Evolutionary conservation across 169 alveolate species (phyloP).

Genomic region (Plasmodium vivax): DNA sequence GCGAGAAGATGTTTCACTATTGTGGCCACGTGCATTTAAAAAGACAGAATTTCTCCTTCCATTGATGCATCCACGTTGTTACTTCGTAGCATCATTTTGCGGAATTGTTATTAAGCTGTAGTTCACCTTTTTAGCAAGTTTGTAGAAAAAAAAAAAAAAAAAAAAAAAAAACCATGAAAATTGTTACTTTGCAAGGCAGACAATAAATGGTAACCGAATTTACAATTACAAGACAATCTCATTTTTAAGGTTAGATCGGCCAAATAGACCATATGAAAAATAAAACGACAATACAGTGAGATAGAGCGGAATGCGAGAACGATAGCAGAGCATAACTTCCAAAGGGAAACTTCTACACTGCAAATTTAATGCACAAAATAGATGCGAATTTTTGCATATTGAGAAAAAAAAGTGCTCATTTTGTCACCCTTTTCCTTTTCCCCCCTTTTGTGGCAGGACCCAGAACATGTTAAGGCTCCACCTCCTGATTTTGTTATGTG

Average conservation of each 20-base stretch:
- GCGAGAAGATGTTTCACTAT: slow-evolving; percentile 8
- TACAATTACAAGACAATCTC: slow-evolving; percentile 26
- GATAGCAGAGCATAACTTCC: background rate
- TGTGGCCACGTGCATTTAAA: slow-evolving; percentile 7
- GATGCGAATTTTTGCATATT: background rate
- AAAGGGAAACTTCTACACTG: background rate
- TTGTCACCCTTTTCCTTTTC: background rate
- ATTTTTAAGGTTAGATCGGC: slow-evolving; percentile 41
- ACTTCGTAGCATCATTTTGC: background rate
- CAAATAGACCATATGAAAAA: background rate
- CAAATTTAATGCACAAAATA: background rate
- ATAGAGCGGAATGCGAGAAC: background rate
- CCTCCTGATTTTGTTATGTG: slow-evolving; percentile 68
- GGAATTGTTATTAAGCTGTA: background rate
- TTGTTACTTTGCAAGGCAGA: slow-evolving; percentile 16
- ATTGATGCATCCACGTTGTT: background rate
- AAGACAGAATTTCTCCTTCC: slow-evolving; percentile 5
- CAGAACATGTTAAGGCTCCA: slow-evolving; percentile 64
- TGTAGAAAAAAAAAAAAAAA: slow-evolving; percentile 17
- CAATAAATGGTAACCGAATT: slow-evolving; percentile 43
- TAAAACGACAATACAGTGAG: background rate
- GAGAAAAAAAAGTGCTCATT: background rate
- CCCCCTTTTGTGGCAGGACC: slow-evolving; percentile 11
- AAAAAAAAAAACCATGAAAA: slow-evolving; percentile 35
- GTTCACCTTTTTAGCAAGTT: slow-evolving; percentile 8